Evolutionary conservation across 2,329 filamentous ascomycete genomes (phyloP).

Genomic region (Ophiostoma novo-ulmi): DNA sequence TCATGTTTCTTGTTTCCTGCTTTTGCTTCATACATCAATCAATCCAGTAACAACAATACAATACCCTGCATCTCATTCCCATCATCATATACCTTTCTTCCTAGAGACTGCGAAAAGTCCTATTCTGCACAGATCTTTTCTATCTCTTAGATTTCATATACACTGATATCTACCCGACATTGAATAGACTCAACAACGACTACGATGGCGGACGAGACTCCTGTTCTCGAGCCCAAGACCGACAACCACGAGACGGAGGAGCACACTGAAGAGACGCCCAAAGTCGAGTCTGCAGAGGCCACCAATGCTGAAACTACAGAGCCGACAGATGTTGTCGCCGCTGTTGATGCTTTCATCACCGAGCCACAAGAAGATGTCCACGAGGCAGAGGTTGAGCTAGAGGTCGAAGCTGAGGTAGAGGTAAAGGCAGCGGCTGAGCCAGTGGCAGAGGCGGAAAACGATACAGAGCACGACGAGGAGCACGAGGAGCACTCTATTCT

Average conservation of each 20-base stretch:
- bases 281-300: neutral
- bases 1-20: neutral
- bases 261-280: neutral
- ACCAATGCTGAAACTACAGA: neutral
- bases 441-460: neutral
- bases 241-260: slow-evolving; percentile 31
- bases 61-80: neutral
- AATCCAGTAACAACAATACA: neutral
- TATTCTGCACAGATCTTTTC: neutral
- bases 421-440: neutral
- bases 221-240: slow-evolving; percentile 47
- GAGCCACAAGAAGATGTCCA: neutral
- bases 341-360: neutral
- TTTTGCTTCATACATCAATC: neutral
- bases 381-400: neutral
- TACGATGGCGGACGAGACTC: slow-evolving; percentile 31
- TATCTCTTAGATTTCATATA: no score
- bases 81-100: neutral
- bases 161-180: neutral
- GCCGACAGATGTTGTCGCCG: neutral
- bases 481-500: neutral
- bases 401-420: neutral
- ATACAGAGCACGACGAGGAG: neutral
- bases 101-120: neutral
- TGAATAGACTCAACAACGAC: neutral